Conservation (phyloP, 129 eudicot species). For the Lactuca sativa region DNA sequence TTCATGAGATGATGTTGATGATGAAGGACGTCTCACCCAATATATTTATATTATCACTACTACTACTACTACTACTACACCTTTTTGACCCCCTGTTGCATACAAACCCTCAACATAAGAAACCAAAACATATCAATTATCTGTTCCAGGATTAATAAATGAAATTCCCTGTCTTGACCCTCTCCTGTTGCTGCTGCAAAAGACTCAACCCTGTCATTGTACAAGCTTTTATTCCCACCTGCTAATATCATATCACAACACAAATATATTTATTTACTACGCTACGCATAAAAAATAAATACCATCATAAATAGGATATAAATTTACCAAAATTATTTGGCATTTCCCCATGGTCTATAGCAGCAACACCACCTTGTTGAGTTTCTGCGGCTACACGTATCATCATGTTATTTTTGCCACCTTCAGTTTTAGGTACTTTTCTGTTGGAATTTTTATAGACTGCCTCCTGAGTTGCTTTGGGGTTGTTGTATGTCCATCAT, state of each 20-base stretch:
- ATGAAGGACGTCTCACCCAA: too few relatives aligned
- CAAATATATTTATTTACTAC: neutral
- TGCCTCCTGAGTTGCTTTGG: too few relatives aligned
- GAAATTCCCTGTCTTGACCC: slow-evolving; percentile 58
- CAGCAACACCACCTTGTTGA: slow-evolving; percentile 42
- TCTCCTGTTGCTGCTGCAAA: slow-evolving; percentile 16
- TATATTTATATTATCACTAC: too few relatives aligned
- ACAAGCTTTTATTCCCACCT: slow-evolving; percentile 47
- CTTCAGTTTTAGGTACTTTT: too few relatives aligned
- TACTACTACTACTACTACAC: neutral
- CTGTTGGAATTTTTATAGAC: too few relatives aligned
- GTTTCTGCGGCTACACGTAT: too few relatives aligned
- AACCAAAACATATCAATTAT: neutral
- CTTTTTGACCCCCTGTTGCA: slow-evolving; percentile 36
- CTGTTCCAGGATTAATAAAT: too few relatives aligned
- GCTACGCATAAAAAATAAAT: slow-evolving; percentile 3
- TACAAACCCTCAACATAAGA: neutral
- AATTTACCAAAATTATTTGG: slow-evolving; percentile 29
- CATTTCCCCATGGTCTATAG: slow-evolving; percentile 43
- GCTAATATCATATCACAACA: slow-evolving; percentile 21
- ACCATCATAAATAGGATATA: neutral
- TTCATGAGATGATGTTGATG: too few relatives aligned
- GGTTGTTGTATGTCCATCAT: too few relatives aligned
- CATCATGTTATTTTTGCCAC: too few relatives aligned
- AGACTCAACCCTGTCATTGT: slow-evolving; percentile 44